A percentile compares a stretch with the other conserved stretches of the same genome.
phyloP scores from a whole-genome alignment of 148 eudicot species.

The Chenopodium berlandieri region DNA sequence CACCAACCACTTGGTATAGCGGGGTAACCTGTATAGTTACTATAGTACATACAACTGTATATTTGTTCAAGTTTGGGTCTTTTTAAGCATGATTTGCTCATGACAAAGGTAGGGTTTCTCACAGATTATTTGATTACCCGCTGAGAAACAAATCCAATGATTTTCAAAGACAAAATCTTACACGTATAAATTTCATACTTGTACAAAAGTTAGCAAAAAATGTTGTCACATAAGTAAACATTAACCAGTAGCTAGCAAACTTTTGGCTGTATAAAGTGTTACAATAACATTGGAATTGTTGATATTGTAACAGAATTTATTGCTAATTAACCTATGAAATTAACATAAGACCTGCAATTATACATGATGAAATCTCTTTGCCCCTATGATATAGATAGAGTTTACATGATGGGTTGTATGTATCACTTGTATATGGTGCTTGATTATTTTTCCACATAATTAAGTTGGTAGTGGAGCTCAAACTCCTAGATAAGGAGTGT shows the following conservation, averaged over 20 bases:
- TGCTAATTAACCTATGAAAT: background rate
- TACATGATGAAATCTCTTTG: background rate
- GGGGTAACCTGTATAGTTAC: too few species aligned
- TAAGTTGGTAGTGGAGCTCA: background rate
- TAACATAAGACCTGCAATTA: background rate
- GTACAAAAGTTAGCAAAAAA: background rate
- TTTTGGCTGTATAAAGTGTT: conserved; percentile 2
- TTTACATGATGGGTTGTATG: background rate
- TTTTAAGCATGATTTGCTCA: too few species aligned
- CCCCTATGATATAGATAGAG: background rate
- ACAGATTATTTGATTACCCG: background rate
- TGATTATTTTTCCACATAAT: too few species aligned
- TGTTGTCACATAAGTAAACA: conserved; percentile 11
- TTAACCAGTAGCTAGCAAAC: background rate
- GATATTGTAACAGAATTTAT: background rate
- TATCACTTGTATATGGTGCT: background rate
- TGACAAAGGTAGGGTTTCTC: background rate
- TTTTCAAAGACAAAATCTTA: conserved; percentile 10
- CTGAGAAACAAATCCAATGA: background rate
- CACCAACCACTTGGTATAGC: too few species aligned
- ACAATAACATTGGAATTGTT: conserved; percentile 17
- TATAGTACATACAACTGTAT: too few species aligned
- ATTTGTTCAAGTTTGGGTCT: too few species aligned
- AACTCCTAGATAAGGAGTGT: background rate
- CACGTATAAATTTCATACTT: background rate